Base-by-base conservation (phyloP, 139 green algal genomes). In the Chlorella sp. region DNA sequence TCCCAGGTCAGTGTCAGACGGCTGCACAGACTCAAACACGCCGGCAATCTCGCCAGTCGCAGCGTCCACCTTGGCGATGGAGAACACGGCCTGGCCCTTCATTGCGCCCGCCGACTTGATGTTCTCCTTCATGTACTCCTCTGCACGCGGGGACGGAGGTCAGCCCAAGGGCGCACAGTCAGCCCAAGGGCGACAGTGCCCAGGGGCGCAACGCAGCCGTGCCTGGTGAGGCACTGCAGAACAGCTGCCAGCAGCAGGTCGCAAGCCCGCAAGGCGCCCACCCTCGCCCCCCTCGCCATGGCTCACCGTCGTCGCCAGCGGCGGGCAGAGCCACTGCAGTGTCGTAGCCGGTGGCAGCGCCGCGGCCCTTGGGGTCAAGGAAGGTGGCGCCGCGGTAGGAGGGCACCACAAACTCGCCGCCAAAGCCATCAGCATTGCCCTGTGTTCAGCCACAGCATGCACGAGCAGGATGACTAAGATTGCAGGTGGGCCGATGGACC, bases 281-380 rank as follows among this genome's bases (percentile, higher is more conserved):
- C n/a, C 34, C 58, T 34, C 16, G 19, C 19, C 62, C 14, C 36
- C 17, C 24, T 34, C 3, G 40, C 43, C 22, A 8, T 0, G 1
- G 28, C 70, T 36, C 54, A 81, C 81, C 81, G 48, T 58, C 51
- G 73, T 90, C 87, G 43, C 44, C 78, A 62, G 82, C 64, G 62
- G 94, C 96, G n/a, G 97, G 97, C 86, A 99, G 95, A 24, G 96
- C 97, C 40, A 99, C 95, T 40, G 97, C 97, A 82, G 93, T 98
- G 91, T 99, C 97, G 86, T 99, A 99, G 67, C 97, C 97, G 76
- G 94, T 96, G 75, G 97, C 94, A 60, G 94, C 97, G 95, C 97
- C 97, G 60, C 97, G 95, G 87, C 97, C 97, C 97, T 99, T 99
- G 89, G 97, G 97, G 97, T 99, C 97, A 58, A 99, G 94, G 97